Evolutionary conservation across 345 rosid genomes (phyloP).

Genomic region (Laguncularia racemosa): DNA sequence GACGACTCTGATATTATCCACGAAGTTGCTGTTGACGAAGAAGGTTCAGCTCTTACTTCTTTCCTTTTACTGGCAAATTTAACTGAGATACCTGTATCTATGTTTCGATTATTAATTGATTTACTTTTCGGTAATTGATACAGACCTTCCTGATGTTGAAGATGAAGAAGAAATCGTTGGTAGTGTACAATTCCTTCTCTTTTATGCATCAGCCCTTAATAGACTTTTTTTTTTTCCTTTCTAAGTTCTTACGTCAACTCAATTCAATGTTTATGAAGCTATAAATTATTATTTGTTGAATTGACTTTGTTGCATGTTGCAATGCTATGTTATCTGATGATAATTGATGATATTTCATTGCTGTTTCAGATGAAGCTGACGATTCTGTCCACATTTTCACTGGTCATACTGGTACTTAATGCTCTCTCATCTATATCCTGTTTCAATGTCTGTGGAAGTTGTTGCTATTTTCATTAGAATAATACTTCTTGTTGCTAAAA

Average conservation of each 20-base stretch:
- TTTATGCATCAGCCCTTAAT: neutral
- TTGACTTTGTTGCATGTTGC: neutral
- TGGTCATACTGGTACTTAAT: conserved; percentile 59
- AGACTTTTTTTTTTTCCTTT: neutral
- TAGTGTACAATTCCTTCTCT: conserved; percentile 2
- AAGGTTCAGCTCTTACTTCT: conserved; percentile 33
- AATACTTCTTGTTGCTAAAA: too few species aligned
- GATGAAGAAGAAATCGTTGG: conserved; percentile 33
- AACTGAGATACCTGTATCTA: neutral
- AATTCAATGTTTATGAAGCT: too few species aligned
- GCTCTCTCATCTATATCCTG: neutral
- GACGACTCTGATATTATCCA: conserved; percentile 66
- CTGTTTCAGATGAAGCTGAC: conserved; percentile 52
- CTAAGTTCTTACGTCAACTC: neutral
- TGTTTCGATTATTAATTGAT: neutral
- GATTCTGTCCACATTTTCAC: conserved; percentile 88
- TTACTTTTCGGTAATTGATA: neutral
- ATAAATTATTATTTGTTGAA: too few species aligned
- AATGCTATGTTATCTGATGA: neutral
- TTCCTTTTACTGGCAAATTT: neutral
- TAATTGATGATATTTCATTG: neutral
- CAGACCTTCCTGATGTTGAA: conserved; percentile 82
- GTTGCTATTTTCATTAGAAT: neutral
- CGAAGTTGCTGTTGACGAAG: conserved; percentile 66
- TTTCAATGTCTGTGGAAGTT: neutral